Base-by-base conservation (phyloP, 768 basidiomycete species). In the Tylopilus vinaceipallidus region DNA sequence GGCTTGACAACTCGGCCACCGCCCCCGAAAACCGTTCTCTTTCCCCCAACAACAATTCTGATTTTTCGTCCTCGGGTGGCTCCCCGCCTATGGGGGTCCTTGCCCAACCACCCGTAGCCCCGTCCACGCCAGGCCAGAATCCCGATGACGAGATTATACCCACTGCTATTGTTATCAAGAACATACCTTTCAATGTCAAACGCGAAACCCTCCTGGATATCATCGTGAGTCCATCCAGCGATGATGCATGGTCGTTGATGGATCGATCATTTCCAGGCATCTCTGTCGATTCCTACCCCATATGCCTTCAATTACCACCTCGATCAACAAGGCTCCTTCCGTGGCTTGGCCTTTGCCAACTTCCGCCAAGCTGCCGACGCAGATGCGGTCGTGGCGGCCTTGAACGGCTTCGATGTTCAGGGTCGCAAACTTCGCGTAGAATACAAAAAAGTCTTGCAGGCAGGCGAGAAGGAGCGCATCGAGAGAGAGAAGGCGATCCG, bases 271-370 rank as follows among this genome's bases (percentile, higher is more conserved):
- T 50, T 49, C 43, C 57, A 95, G 91, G 84, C 86, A 63, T 95
- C 94, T 46, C 74, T 99, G 57, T 80, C 87, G 36, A 95, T 98
- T 65, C 95, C 95, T 52, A 89, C 94, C 13, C 97, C 97, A 33
- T 98, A 98, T 71, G 97, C 97, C 24, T 99, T 99, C 81, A 99
- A 99, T 72, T 99, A 98, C 68, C 97, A 99, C 69, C 83, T 95
- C 63, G 95, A 98, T 71, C 91, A 92, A 60, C 86, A 90, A 63
- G 95, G 95, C 59, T 86, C 91, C 36, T 99, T 99, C 80, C 87
- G 97, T 53, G 97, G 97, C 17, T 73, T 99, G 45, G 97, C 97
- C 12, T 99, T 99, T 69, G 97, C 97, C 65, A 99, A 99, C 69
- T 99, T 98, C 73, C 84, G 95, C 47, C 88, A 90, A 58, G 73